Conservation (phyloP, 108 stramenopile genomes). For the Craspedostauros australis region DNA sequence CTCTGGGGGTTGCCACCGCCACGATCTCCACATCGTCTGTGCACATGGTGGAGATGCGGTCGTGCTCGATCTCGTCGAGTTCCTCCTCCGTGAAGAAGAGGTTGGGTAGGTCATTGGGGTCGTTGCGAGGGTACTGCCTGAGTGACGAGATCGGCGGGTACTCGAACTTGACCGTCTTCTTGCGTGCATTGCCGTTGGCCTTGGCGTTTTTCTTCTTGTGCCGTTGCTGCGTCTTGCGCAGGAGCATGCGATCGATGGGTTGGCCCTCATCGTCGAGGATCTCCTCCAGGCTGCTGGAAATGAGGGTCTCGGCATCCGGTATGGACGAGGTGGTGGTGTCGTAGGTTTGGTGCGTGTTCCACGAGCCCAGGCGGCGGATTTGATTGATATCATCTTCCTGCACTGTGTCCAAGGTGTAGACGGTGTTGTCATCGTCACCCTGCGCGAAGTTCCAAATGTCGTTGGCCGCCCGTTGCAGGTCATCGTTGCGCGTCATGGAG, state of each 20-base stretch:
- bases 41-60: slow-evolving; percentile 54
- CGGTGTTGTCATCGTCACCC: slow-evolving; percentile 16
- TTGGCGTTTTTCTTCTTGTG: slow-evolving; percentile 11
- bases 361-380: slow-evolving; percentile 30
- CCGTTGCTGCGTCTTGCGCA: slow-evolving; percentile 7
- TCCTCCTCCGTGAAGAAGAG: slow-evolving; percentile 77
- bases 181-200: slow-evolving; percentile 2
- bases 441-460: slow-evolving; percentile 20
- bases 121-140: slow-evolving; percentile 53
- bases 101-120: slow-evolving; percentile 47
- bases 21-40: slow-evolving; percentile 80
- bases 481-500: slow-evolving; percentile 3
- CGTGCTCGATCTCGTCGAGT: slow-evolving; percentile 71
- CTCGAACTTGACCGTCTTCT: slow-evolving; percentile 62
- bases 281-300: no score
- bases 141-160: slow-evolving; percentile 72
- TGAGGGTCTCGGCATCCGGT: neutral
- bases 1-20: slow-evolving; percentile 25
- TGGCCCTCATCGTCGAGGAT: slow-evolving; percentile 29
- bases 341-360: slow-evolving; percentile 8
- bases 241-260: slow-evolving; percentile 16
- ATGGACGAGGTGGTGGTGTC: neutral
- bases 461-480: slow-evolving; percentile 3
- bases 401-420: slow-evolving; percentile 17
- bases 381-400: slow-evolving; percentile 25